These are phyloP conservation scores for Fusarium ramigenum DNA, from an alignment of 2,329 filamentous ascomycete genomes.

Conservation along the genomic window DNA sequence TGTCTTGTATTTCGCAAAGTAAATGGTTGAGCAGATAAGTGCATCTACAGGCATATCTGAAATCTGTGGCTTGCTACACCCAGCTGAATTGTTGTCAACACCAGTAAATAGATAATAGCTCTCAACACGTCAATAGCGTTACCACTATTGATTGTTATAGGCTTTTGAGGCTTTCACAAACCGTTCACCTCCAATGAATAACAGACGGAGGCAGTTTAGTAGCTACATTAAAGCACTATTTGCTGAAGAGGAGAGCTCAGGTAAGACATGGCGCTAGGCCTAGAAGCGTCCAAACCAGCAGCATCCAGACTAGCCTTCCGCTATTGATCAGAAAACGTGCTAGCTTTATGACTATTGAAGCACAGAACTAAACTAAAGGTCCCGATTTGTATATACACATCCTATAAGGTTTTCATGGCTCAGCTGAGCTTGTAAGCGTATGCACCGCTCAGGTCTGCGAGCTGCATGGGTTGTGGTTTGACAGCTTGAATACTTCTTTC, in stretches of 20 bases:
- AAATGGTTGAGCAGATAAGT: too few species aligned
- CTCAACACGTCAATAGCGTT: background rate
- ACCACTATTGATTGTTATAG: background rate
- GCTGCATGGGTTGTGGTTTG: background rate
- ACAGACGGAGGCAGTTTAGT: background rate
- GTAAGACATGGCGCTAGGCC: background rate
- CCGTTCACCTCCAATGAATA: rapidly evolving
- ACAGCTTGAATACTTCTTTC: background rate
- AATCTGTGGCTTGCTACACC: background rate
- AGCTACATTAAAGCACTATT: background rate
- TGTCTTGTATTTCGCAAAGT: too few species aligned
- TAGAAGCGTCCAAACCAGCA: background rate
- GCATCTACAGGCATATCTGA: background rate
- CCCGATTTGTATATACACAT: background rate
- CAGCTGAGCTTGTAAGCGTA: background rate
- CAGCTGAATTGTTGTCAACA: background rate
- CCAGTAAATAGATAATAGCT: background rate
- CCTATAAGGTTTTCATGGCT: background rate
- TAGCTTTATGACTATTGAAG: background rate
- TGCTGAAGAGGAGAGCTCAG: background rate
- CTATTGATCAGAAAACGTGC: background rate
- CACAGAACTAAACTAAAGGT: background rate
- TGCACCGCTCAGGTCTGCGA: background rate
- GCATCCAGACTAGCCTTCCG: background rate
- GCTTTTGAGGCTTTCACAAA: background rate